phyloP scores from a whole-genome alignment of 805 yeast species.

The Spencermartinsiella europaea region DNA sequence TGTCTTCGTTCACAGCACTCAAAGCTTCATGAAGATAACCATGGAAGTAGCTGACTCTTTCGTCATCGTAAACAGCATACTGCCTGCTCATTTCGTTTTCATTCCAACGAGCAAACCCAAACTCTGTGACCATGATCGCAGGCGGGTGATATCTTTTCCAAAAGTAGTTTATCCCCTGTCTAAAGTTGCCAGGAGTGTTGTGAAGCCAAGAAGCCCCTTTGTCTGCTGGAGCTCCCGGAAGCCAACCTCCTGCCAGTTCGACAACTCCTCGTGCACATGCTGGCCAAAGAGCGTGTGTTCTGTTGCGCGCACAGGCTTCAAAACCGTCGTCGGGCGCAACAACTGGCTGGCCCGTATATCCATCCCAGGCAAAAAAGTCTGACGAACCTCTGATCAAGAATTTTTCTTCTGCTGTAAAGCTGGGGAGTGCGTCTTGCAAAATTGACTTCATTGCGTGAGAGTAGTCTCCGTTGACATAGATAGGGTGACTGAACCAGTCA shows the following conservation, averaged over 20 bases:
- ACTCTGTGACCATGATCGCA: slow-evolving; percentile 30
- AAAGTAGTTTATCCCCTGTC: slow-evolving; percentile 17
- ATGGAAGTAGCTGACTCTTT: slow-evolving; percentile 31
- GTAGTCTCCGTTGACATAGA: slow-evolving; percentile 31
- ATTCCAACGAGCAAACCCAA: slow-evolving; percentile 33
- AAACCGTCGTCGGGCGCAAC: slow-evolving; percentile 23
- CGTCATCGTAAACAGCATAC: slow-evolving; percentile 30
- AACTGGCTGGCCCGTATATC: slow-evolving; percentile 29
- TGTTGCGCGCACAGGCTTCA: slow-evolving; percentile 26
- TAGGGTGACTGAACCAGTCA: slow-evolving; percentile 31
- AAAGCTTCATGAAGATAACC: slow-evolving; percentile 29
- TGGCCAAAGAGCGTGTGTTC: slow-evolving; percentile 27
- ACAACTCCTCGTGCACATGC: slow-evolving; percentile 24
- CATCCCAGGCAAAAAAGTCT: slow-evolving; percentile 35
- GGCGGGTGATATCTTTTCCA: slow-evolving; percentile 27
- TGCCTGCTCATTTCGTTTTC: slow-evolving; percentile 28
- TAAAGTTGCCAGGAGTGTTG: slow-evolving; percentile 18
- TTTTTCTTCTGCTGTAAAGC: slow-evolving; percentile 30
- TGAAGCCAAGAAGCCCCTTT: slow-evolving; percentile 29
- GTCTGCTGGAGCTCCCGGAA: slow-evolving; percentile 19
- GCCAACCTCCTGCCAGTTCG: slow-evolving; percentile 22
- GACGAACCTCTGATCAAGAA: slow-evolving; percentile 24
- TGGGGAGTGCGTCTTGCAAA: slow-evolving; percentile 21
- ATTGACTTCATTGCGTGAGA: slow-evolving; percentile 27
- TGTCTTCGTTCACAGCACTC: slow-evolving; percentile 25